A percentile compares a stretch with the other conserved stretches of the same genome.
These are phyloP conservation scores for Ceratocystis harringtonii DNA, from an alignment of 2,329 filamentous ascomycete species.

Conservation along the genomic window DNA sequence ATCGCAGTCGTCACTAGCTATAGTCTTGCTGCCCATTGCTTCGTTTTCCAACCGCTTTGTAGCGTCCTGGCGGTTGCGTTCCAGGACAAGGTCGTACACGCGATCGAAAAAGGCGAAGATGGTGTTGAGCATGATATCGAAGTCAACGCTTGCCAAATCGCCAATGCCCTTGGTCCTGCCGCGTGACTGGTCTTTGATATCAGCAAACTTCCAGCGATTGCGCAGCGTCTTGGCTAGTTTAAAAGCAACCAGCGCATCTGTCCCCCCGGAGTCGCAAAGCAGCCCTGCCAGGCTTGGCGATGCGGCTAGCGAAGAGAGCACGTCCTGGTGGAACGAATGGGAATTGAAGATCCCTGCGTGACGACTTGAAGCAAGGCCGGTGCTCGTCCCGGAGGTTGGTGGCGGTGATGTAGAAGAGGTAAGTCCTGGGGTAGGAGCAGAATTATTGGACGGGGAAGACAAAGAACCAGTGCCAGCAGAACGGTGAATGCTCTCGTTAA, in stretches of 20 bases:
- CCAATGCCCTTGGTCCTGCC: constrained; percentile 21
- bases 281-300: constrained; percentile 36
- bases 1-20: not conserved
- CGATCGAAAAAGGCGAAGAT: constrained; percentile 45
- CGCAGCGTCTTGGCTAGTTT: constrained; percentile 52
- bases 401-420: not conserved
- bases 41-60: constrained; percentile 13
- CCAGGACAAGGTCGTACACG: constrained; percentile 38
- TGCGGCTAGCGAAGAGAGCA: constrained; percentile 47
- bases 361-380: not conserved
- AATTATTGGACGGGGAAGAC: not conserved
- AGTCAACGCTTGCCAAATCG: constrained; percentile 42
- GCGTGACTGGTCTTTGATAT: constrained; percentile 28
- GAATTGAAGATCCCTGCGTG: constrained; percentile 7
- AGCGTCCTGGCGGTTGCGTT: constrained; percentile 25
- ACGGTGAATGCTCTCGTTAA: constrained; percentile 38
- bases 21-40: not conserved
- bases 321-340: constrained; percentile 55
- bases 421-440: not conserved
- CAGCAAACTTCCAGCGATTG: constrained; percentile 58
- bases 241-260: constrained; percentile 38
- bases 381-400: not conserved
- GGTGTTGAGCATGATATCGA: constrained; percentile 42
- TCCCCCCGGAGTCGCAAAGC: constrained; percentile 23
- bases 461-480: not conserved